Evolutionary conservation across 768 basidiomycete species (phyloP).

Genomic region (Pleurotus sapidus): DNA sequence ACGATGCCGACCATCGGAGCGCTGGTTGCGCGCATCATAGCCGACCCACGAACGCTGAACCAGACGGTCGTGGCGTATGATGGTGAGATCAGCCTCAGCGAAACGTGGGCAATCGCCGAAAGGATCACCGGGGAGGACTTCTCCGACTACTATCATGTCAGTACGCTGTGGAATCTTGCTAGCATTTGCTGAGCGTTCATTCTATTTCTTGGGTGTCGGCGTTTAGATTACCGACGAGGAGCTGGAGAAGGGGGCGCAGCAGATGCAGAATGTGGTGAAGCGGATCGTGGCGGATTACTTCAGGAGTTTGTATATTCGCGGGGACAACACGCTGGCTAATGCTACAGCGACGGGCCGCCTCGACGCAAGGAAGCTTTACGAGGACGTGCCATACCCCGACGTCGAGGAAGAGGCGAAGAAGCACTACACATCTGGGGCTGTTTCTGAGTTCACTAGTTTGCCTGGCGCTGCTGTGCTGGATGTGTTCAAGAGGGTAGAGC

Average conservation of each 20-base stretch:
- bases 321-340: neutral
- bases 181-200: neutral
- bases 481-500: too few species aligned
- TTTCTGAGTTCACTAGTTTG: too few species aligned
- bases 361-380: neutral
- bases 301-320: neutral
- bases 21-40: neutral
- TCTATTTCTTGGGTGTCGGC: neutral
- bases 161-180: neutral
- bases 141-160: neutral
- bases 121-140: neutral
- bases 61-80: neutral
- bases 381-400: neutral
- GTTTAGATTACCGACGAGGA: neutral
- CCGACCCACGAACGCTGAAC: neutral
- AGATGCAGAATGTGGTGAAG: neutral
- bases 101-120: neutral
- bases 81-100: neutral
- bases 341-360: neutral
- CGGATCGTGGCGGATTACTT: neutral
- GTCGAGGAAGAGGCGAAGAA: neutral
- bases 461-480: too few species aligned
- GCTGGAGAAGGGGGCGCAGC: neutral
- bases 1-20: neutral
- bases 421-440: neutral